These are phyloP conservation scores for Acidomyces sp. DNA, from an alignment of 495 filamentous ascomycete genomes.

Conservation along the genomic window DNA sequence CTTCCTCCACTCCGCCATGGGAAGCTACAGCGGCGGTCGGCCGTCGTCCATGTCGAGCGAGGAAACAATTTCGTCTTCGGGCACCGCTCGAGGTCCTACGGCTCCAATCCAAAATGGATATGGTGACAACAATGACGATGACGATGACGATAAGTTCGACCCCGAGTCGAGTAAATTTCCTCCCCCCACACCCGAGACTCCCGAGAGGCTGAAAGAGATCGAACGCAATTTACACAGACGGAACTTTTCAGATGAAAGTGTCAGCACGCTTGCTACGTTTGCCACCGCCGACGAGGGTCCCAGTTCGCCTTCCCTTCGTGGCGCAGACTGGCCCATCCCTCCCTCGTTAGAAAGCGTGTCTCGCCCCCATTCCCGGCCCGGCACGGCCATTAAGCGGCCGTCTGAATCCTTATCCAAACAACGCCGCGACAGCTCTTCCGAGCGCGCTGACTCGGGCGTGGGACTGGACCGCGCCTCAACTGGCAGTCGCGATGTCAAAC, in stretches of 20 bases:
- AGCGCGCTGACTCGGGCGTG: constrained; percentile 21
- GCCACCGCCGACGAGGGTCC: constrained; percentile 65
- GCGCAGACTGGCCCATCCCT: constrained; percentile 12
- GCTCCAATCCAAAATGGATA: constrained; percentile 1
- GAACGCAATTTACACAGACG: constrained; percentile 33
- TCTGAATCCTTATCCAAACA: no score
- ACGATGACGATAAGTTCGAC: constrained; percentile 5
- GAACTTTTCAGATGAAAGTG: constrained; percentile 51
- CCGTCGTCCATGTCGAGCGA: constrained; percentile 33
- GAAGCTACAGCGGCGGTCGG: constrained; percentile 47
- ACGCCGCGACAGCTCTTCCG: constrained; percentile 4
- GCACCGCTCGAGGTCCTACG: constrained; percentile 52
- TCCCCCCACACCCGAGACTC: constrained; percentile 16
- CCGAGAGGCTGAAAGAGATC: constrained; percentile 13
- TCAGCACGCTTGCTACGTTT: constrained; percentile 69
- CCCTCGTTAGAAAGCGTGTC: not conserved
- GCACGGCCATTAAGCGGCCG: constrained; percentile 8
- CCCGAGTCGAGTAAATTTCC: constrained; percentile 4
- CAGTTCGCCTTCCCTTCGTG: constrained; percentile 22
- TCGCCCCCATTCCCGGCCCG: constrained; percentile 4
- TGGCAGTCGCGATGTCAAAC: not conserved
- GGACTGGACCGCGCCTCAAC: constrained; percentile 5
- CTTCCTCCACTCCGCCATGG: constrained; percentile 81
- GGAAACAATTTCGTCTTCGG: constrained; percentile 57
- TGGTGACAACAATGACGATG: not conserved